Conservation (phyloP, 2,329 filamentous ascomycete species). For the Coleophoma crateriformis region DNA sequence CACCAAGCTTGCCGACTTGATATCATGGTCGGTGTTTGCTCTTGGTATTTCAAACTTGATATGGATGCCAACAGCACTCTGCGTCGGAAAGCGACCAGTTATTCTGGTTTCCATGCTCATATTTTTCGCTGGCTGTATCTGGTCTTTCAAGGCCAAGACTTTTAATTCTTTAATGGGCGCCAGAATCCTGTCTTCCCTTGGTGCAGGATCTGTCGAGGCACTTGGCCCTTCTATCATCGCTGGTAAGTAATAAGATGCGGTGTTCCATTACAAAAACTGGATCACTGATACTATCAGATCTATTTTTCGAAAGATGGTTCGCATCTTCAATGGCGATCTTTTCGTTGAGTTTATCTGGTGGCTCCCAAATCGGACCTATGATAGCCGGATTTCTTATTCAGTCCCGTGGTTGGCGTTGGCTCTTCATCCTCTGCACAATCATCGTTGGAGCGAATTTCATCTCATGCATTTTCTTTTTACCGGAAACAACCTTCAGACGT, state of each 20-base stretch:
- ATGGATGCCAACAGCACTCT: constrained; percentile 13
- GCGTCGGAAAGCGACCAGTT: constrained; percentile 30
- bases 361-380: constrained; percentile 28
- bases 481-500: constrained; percentile 27
- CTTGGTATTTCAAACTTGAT: constrained; percentile 13
- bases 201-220: constrained; percentile 21
- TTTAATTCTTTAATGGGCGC: constrained; percentile 26
- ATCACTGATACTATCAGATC: constrained; percentile 1
- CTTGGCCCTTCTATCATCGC: constrained; percentile 27
- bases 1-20: constrained; percentile 7
- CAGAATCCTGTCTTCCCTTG: constrained; percentile 27
- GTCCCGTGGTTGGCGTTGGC: constrained; percentile 31
- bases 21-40: constrained; percentile 15
- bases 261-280: too few species aligned
- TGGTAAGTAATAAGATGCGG: constrained; percentile 12
- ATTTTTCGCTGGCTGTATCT: constrained; percentile 25
- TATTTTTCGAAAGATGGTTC: constrained; percentile 15
- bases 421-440: constrained; percentile 29
- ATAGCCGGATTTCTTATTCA: constrained; percentile 28
- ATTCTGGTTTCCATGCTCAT: constrained; percentile 26
- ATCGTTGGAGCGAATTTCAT: constrained; percentile 24
- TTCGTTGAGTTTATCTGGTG: constrained; percentile 26
- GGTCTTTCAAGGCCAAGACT: constrained; percentile 25
- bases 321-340: constrained; percentile 27
- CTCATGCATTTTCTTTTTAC: constrained; percentile 26